These are phyloP conservation scores for Fagopyrum tataricum DNA, from an alignment of 148 eudicot species.

Conservation along the genomic window DNA sequence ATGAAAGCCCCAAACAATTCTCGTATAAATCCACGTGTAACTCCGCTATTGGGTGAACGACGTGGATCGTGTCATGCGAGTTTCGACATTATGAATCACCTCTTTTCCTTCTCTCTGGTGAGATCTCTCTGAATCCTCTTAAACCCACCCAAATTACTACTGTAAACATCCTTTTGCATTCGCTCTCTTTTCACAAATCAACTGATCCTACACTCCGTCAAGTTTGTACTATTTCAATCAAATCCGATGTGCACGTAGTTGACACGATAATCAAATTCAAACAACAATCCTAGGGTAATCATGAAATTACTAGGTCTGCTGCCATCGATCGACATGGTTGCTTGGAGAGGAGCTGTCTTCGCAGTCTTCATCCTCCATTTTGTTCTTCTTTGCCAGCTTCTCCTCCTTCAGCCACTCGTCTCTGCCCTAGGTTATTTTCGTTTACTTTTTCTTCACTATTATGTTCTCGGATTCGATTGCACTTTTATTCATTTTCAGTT, in stretches of 20 bases:
- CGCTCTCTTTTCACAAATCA: neutral
- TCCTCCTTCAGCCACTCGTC: slow-evolving; percentile 81
- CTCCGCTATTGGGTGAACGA: neutral
- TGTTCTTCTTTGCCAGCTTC: slow-evolving; percentile 64
- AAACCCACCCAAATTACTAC: neutral
- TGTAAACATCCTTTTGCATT: neutral
- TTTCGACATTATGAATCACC: neutral
- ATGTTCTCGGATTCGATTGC: neutral
- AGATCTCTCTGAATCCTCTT: neutral
- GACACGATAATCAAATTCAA: neutral
- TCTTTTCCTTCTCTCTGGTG: neutral
- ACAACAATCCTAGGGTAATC: neutral
- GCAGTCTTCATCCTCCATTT: slow-evolving; percentile 60
- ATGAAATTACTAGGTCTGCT: slow-evolving; percentile 33
- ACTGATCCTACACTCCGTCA: neutral
- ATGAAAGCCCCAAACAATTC: neutral
- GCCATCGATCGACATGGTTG: slow-evolving; percentile 47
- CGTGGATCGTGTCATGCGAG: neutral
- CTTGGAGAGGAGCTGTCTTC: slow-evolving; percentile 61
- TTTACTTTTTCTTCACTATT: neutral
- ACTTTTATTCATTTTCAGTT: neutral
- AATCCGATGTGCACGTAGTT: neutral
- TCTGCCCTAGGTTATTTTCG: slow-evolving; percentile 57
- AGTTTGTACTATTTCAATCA: neutral
- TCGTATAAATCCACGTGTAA: neutral